Conservation (phyloP, 306 rosid species). For the Delonix regia region DNA sequence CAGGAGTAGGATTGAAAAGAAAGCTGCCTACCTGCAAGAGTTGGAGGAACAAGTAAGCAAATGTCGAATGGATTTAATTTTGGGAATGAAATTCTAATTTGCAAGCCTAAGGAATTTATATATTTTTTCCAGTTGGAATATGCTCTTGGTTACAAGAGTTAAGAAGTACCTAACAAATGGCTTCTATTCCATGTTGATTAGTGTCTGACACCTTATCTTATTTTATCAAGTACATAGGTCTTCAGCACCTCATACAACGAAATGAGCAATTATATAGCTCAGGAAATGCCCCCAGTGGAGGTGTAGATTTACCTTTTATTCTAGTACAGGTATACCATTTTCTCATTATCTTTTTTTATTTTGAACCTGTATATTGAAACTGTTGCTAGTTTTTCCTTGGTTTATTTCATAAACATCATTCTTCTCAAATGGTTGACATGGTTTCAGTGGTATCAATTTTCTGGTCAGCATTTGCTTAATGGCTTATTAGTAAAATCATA, state of each 20-base stretch:
- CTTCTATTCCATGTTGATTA: slow-evolving; percentile 1
- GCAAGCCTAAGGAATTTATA: slow-evolving; percentile 8
- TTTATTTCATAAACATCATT: neutral
- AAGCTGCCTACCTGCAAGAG: slow-evolving; percentile 90
- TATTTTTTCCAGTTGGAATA: slow-evolving; percentile 19
- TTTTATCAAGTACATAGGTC: slow-evolving; percentile 73
- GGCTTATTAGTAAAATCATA: slow-evolving; percentile 5
- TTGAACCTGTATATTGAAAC: slow-evolving; percentile 18
- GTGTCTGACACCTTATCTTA: slow-evolving; percentile 41
- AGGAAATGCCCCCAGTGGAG: slow-evolving; percentile 89
- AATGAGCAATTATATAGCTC: slow-evolving; percentile 84
- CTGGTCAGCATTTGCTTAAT: slow-evolving; percentile 12
- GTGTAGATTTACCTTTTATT: slow-evolving; percentile 95
- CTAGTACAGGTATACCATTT: slow-evolving; percentile 78
- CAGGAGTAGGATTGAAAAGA: slow-evolving; percentile 83
- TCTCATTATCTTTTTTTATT: slow-evolving; percentile 30
- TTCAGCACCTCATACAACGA: slow-evolving; percentile 86
- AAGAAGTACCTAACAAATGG: slow-evolving; percentile 2
- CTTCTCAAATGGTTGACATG: neutral
- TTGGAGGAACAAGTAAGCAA: slow-evolving; percentile 87
- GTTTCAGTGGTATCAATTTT: slow-evolving; percentile 5
- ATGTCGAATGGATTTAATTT: slow-evolving; percentile 22
- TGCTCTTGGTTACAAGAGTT: slow-evolving; percentile 23
- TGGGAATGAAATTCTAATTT: slow-evolving; percentile 14
- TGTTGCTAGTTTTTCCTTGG: slow-evolving; percentile 19